phyloP scores from a whole-genome alignment of 805 yeast genomes.

The Komagataella pseudopastoris region DNA sequence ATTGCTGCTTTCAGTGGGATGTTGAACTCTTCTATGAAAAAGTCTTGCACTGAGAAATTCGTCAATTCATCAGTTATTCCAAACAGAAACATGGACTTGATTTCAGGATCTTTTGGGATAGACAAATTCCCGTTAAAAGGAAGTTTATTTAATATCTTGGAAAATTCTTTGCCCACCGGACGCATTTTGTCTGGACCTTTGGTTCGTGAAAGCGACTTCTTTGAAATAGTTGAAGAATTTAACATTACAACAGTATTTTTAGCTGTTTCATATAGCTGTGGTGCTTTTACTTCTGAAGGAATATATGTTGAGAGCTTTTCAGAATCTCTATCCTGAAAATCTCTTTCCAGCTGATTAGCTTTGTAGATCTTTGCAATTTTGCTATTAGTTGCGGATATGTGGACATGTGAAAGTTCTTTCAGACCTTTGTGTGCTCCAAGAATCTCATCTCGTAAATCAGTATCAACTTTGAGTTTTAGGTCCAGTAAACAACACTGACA shows the following conservation, averaged over 20 bases:
- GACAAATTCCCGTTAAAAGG: constrained; percentile 53
- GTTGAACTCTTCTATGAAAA: constrained; percentile 23
- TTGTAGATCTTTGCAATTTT: constrained; percentile 41
- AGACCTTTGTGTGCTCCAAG: constrained; percentile 48
- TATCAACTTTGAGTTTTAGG: constrained; percentile 67
- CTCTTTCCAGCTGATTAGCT: constrained; percentile 30
- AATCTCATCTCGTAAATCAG: constrained; percentile 69
- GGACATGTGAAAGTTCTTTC: background rate
- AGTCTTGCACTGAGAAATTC: constrained; percentile 42
- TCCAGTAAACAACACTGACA: constrained; percentile 87
- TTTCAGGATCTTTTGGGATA: constrained; percentile 21
- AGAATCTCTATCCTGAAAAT: constrained; percentile 1
- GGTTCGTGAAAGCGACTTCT: background rate
- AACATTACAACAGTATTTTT: constrained; percentile 26
- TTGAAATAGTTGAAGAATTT: constrained; percentile 3
- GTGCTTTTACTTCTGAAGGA: constrained; percentile 7
- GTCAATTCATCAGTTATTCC: constrained; percentile 61
- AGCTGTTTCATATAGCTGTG: constrained; percentile 25
- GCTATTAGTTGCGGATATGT: constrained; percentile 15
- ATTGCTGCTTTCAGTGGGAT: constrained; percentile 36
- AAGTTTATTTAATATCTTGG: constrained; percentile 40
- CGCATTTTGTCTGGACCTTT: background rate
- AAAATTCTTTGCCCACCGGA: constrained; percentile 25
- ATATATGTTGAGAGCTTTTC: constrained; percentile 2
- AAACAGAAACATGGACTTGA: constrained; percentile 58